A percentile compares a stretch with the other conserved stretches of the same genome.
These are phyloP conservation scores for Pleurotus tuber-regium DNA, from an alignment of 768 basidiomycete species.

Conservation along the genomic window DNA sequence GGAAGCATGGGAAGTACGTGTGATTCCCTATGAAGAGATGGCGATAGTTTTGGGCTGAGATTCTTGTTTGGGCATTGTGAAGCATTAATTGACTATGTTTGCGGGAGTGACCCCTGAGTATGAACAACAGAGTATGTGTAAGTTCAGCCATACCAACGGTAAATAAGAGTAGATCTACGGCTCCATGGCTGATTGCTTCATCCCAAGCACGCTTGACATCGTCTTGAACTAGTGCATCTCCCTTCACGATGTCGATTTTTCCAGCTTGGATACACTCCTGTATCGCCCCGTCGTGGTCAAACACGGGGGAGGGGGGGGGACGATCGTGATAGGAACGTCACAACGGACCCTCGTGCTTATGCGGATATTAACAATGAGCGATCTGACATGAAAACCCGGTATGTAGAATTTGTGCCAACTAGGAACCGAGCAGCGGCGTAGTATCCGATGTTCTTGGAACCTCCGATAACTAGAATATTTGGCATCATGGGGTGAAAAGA, in stretches of 20 bases:
- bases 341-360: slow-evolving; percentile 45
- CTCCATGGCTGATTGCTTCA: slow-evolving; percentile 23
- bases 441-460: slow-evolving; percentile 33
- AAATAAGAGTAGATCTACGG: slow-evolving; percentile 43
- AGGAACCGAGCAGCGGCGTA: slow-evolving; percentile 25
- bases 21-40: slow-evolving; percentile 40
- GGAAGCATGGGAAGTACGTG: slow-evolving; percentile 25
- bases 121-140: no score
- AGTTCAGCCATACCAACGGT: slow-evolving; percentile 41
- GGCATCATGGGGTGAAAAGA: neutral
- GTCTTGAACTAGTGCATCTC: slow-evolving; percentile 42
- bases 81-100: slow-evolving; percentile 40
- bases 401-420: no score
- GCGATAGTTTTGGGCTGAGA: slow-evolving; percentile 37
- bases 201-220: slow-evolving; percentile 43
- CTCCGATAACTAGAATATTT: slow-evolving; percentile 25
- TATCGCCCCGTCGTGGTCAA: slow-evolving; percentile 40
- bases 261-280: slow-evolving; percentile 37
- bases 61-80: slow-evolving; percentile 34
- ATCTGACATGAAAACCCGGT: no score
- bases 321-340: slow-evolving; percentile 49
- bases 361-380: no score
- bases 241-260: slow-evolving; percentile 40
- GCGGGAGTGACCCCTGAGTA: slow-evolving; percentile 37
- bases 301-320: slow-evolving; percentile 32